Conservation (phyloP, 768 basidiomycete genomes). For the Naematelia encephala region DNA sequence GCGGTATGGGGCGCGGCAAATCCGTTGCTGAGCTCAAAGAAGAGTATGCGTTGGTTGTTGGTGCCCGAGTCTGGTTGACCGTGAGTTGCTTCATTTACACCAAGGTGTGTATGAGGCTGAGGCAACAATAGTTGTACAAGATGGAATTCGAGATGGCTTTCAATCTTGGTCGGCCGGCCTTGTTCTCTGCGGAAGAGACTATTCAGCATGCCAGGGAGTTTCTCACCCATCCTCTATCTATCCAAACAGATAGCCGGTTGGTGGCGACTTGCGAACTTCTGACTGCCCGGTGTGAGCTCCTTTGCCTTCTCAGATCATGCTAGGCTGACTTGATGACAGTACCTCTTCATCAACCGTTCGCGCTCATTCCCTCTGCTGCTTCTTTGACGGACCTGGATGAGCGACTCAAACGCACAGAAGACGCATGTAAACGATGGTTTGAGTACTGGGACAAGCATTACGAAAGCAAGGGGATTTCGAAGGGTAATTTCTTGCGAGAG, state of each 20-base stretch:
- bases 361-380: conserved; percentile 18
- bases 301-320: background rate
- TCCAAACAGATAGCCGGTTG: conserved; percentile 13
- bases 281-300: conserved; percentile 10
- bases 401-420: conserved; percentile 20
- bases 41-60: conserved; percentile 34
- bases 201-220: conserved; percentile 14
- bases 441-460: conserved; percentile 36
- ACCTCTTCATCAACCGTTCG: conserved; percentile 32
- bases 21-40: conserved; percentile 21
- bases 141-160: conserved; percentile 37
- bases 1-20: conserved; percentile 36
- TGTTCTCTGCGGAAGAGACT: conserved; percentile 15
- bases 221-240: conserved; percentile 20
- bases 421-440: conserved; percentile 25
- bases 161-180: conserved; percentile 23
- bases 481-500: conserved; percentile 29
- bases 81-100: conserved; percentile 15
- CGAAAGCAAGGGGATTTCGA: conserved; percentile 1
- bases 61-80: conserved; percentile 38
- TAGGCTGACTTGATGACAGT: background rate
- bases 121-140: conserved; percentile 29
- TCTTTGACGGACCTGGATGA: conserved; percentile 31
- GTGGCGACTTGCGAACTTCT: conserved; percentile 21
- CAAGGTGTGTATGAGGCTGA: background rate